phyloP scores from a whole-genome alignment of 2,329 filamentous ascomycete species.

The Fusarium sp. region DNA sequence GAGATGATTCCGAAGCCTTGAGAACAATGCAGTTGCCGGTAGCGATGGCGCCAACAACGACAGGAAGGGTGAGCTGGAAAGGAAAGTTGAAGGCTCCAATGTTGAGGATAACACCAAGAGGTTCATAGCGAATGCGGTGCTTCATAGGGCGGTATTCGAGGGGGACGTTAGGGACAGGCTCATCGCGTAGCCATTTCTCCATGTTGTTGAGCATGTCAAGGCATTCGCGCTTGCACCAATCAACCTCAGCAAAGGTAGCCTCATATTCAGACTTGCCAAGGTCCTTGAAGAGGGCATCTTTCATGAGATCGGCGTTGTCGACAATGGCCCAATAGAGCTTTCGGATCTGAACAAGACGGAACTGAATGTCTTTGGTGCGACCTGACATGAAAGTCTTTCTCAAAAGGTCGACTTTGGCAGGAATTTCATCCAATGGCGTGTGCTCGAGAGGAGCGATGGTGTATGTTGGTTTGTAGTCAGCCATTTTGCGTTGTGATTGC shows the following conservation, averaged over 20 bases:
- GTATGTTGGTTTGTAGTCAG: constrained; percentile 55
- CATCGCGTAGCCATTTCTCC: constrained; percentile 84
- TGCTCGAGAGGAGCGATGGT: constrained; percentile 63
- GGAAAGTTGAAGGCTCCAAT: constrained; percentile 97
- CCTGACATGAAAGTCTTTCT: constrained; percentile 79
- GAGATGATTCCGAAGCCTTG: constrained; percentile 89
- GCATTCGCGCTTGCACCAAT: constrained; percentile 84
- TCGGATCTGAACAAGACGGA: constrained; percentile 85
- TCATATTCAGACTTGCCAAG: constrained; percentile 83
- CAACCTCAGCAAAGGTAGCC: constrained; percentile 77
- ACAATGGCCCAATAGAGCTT: constrained; percentile 94
- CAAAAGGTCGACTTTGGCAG: constrained; percentile 67
- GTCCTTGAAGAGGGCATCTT: constrained; percentile 81
- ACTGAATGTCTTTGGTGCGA: constrained; percentile 84
- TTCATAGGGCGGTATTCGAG: constrained; percentile 75
- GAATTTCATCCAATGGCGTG: constrained; percentile 75
- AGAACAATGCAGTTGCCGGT: constrained; percentile 90
- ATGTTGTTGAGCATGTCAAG: constrained; percentile 81
- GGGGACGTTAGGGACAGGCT: constrained; percentile 76
- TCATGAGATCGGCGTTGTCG: constrained; percentile 78
- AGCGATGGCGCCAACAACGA: constrained; percentile 88
- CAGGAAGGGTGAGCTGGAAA: constrained; percentile 80
- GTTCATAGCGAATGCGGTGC: constrained; percentile 86
- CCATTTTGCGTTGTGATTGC: constrained; percentile 30
- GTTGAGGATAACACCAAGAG: constrained; percentile 82